These are phyloP conservation scores for Microbotryum scabiosae DNA, from an alignment of 1,284 basidiomycete genomes.

Conservation along the genomic window DNA sequence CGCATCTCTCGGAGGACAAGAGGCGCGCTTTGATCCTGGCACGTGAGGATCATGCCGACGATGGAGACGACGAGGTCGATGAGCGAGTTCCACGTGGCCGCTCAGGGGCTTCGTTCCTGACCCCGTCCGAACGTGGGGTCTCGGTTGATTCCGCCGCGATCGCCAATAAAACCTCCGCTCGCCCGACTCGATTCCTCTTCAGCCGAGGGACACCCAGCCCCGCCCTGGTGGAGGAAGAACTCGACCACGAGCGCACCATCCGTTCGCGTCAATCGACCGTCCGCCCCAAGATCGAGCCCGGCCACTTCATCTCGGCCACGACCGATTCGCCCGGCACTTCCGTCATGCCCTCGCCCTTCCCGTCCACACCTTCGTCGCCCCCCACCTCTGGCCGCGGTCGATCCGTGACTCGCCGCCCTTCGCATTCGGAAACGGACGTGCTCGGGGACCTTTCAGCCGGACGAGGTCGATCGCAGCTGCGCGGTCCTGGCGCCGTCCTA, in stretches of 20 bases:
- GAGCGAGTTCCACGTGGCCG: neutral
- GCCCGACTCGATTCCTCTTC: slow-evolving; percentile 17
- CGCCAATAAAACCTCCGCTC: neutral
- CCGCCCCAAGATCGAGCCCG: slow-evolving; percentile 11
- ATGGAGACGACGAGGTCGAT: too few species aligned
- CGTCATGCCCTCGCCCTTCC: slow-evolving; percentile 1
- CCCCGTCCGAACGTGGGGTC: neutral
- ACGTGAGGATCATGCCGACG: neutral
- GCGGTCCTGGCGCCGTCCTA: slow-evolving; percentile 14
- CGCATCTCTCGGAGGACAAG: slow-evolving; percentile 13
- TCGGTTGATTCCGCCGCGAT: neutral
- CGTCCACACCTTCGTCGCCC: slow-evolving; percentile 13
- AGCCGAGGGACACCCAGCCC: slow-evolving; percentile 3
- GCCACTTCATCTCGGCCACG: slow-evolving; percentile 23
- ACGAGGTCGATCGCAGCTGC: slow-evolving; percentile 16
- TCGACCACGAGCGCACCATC: slow-evolving; percentile 18
- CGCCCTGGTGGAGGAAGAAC: neutral
- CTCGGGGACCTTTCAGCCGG: neutral
- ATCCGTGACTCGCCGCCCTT: slow-evolving; percentile 8
- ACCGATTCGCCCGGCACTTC: slow-evolving; percentile 11
- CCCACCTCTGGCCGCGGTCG: slow-evolving; percentile 23
- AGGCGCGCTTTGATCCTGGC: neutral
- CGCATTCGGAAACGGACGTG: neutral
- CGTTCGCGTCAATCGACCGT: slow-evolving; percentile 2
- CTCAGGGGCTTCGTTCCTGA: neutral